phyloP scores from a whole-genome alignment of 768 basidiomycete species.

The Leccinellum luteum region DNA sequence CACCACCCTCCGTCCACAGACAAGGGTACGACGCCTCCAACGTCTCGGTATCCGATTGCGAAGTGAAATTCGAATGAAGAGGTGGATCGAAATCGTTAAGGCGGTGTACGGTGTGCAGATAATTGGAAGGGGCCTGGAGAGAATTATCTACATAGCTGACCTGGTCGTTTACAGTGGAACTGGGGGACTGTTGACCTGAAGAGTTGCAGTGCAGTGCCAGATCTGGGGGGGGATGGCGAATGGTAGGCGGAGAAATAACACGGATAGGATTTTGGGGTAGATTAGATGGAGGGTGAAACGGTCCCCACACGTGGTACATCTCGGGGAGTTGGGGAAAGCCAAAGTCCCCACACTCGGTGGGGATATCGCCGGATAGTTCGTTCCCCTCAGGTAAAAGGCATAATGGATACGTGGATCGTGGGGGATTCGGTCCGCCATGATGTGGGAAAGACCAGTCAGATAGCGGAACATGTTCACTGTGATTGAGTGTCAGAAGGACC shows the following conservation, averaged over 20 bases:
- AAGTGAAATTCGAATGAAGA: neutral
- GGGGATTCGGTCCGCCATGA: neutral
- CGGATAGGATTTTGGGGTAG: neutral
- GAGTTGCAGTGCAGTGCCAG: neutral
- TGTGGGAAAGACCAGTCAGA: neutral
- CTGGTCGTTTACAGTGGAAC: neutral
- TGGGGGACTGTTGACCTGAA: neutral
- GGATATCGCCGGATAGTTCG: neutral
- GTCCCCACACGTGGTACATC: constrained; percentile 7
- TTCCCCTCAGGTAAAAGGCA: neutral
- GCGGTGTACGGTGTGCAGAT: neutral
- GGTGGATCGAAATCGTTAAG: neutral
- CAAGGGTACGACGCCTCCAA: constrained; percentile 15
- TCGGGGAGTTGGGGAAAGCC: neutral
- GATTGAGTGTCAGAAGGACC: neutral
- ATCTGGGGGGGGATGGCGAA: neutral
- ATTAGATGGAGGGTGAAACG: neutral
- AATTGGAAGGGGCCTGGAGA: neutral
- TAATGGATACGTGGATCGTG: neutral
- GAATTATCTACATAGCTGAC: constrained; percentile 1
- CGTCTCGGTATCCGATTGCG: constrained; percentile 1
- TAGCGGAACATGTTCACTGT: constrained; percentile 5
- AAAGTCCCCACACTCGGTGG: neutral
- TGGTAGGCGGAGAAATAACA: neutral
- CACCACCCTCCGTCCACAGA: constrained; percentile 15